Conservation (phyloP, 2,329 filamentous ascomycete species). For the Aspergillus intermedius region DNA sequence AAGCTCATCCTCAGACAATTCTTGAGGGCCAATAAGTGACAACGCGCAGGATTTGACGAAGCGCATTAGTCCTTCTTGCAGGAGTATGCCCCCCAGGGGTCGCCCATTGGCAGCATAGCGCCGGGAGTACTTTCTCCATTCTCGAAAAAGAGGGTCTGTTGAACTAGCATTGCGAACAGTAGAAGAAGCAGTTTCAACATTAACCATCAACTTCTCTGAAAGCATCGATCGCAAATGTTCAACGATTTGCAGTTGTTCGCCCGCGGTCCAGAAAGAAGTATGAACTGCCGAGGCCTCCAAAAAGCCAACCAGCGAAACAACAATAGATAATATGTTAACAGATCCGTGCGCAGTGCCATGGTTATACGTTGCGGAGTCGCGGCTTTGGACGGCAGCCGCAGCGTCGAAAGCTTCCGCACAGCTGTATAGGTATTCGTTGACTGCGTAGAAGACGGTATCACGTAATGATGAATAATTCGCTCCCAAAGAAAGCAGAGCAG, state of each 20-base stretch:
- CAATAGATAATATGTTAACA: constrained; percentile 64
- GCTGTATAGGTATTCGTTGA: constrained; percentile 66
- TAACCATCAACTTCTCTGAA: constrained; percentile 76
- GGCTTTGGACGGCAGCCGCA: constrained; percentile 49
- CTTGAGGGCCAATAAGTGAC: constrained; percentile 58
- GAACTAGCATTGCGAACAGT: constrained; percentile 75
- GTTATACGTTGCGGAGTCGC: constrained; percentile 47
- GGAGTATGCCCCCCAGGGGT: constrained; percentile 81
- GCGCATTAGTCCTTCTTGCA: constrained; percentile 83
- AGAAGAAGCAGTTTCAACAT: constrained; percentile 83
- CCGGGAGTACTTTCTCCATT: constrained; percentile 82
- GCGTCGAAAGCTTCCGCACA: constrained; percentile 58
- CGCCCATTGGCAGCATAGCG: constrained; percentile 74
- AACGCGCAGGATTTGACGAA: constrained; percentile 74
- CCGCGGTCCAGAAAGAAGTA: constrained; percentile 71
- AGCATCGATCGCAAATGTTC: constrained; percentile 65
- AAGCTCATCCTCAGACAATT: constrained; percentile 57
- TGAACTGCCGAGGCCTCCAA: constrained; percentile 73
- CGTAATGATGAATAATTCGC: constrained; percentile 64
- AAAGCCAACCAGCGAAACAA: constrained; percentile 84
- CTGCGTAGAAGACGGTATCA: constrained; percentile 57
- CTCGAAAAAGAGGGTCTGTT: constrained; percentile 59
- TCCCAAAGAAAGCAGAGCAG: constrained; percentile 74
- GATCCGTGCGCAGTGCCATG: constrained; percentile 49
- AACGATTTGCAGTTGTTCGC: constrained; percentile 67